Evolutionary conservation across 2,329 filamentous ascomycete species (phyloP), one percentile per base, ranked within the genome.

Genomic region (Lecanosticta acicola): DNA sequence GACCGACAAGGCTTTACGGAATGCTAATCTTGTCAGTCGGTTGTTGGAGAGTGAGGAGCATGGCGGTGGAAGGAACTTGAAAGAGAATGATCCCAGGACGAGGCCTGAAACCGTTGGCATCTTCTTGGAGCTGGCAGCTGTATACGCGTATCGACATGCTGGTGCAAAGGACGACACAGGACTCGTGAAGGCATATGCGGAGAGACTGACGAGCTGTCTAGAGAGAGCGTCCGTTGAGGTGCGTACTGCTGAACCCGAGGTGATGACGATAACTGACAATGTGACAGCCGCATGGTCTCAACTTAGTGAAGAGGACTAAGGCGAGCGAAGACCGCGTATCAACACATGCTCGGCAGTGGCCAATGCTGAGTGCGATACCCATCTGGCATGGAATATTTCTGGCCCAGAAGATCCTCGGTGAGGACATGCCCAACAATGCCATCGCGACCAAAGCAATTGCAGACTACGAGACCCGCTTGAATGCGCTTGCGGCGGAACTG

Each of bases 361-460:
- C 58, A 3, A 61, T 70, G 24, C 38, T 65, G 7, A 53, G 58
- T 3, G 56, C 61, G 3, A 54, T 71, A 8, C 63, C 67, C 10
- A 55, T 72, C 17, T 71, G 65, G 64, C 69, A 72, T 46, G 71
- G 66, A n/a, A 61, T 74, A n/a, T 60, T 55, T 38, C 62, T 72
- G 3, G 66, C 71, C 1, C 60, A 62, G 41, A 63, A 64, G 26
- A 65, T 73, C 3, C 63, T 73, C 0, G 66, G 66, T 8, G 46
- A 66, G 7, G 65, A 68, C 51, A 58, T 60, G 39, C 60, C 60
- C 5, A 42, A 56, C 18, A 36, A 45, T 1, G 36, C 53, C 8
- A 43, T 53, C 8, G 59, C 57, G 8, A 43, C 43, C 16, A 49
- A 55, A 32, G 47, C 61, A n/a, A 45, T 56, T 4, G 41, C 48